Percentiles rank a stretch among this genome's conserved stretches.
Conservation (phyloP, 2,329 filamentous ascomycete species). For the Colletotrichum cereale region DNA sequence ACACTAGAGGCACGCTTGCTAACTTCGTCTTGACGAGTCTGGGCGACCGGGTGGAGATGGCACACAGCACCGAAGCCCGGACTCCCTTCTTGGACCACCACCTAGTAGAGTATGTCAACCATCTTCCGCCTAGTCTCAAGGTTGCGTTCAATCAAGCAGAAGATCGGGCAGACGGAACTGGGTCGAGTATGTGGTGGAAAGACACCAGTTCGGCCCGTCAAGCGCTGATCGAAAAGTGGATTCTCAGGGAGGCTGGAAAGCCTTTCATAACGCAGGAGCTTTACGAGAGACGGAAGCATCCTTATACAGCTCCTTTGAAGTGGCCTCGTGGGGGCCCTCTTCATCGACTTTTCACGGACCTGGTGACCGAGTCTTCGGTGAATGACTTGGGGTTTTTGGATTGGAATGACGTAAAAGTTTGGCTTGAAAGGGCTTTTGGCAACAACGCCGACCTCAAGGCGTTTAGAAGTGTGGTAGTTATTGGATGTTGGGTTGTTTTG, state of each 20-base stretch:
- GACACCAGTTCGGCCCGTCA: conserved; percentile 36
- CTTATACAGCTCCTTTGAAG: conserved; percentile 59
- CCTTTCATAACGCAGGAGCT: conserved; percentile 60
- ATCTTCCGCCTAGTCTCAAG: conserved; percentile 30
- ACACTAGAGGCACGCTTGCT: conserved; percentile 41
- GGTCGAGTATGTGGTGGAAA: conserved; percentile 37
- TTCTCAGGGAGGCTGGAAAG: conserved; percentile 58
- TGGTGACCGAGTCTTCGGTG: conserved; percentile 54
- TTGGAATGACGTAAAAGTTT: conserved; percentile 51
- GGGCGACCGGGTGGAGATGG: conserved; percentile 54
- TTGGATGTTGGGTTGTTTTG: conserved; percentile 33
- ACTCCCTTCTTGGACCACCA: conserved; percentile 52
- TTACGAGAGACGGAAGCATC: conserved; percentile 61
- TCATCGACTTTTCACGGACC: conserved; percentile 48
- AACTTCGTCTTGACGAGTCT: conserved; percentile 48
- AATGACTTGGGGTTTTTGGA: conserved; percentile 55
- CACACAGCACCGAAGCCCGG: conserved; percentile 51
- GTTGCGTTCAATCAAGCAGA: conserved; percentile 12
- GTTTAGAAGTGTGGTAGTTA: conserved; percentile 21
- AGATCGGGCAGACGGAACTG: conserved; percentile 19
- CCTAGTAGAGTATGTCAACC: conserved; percentile 46
- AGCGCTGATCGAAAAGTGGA: conserved; percentile 60
- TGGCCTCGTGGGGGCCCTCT: conserved; percentile 59
- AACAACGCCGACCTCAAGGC: conserved; percentile 47
- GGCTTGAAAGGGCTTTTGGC: conserved; percentile 51